Percentiles rank a stretch among this genome's conserved stretches.
phyloP scores from a whole-genome alignment of 73 alveolate genomes.

The Paramecium octaurelia region DNA sequence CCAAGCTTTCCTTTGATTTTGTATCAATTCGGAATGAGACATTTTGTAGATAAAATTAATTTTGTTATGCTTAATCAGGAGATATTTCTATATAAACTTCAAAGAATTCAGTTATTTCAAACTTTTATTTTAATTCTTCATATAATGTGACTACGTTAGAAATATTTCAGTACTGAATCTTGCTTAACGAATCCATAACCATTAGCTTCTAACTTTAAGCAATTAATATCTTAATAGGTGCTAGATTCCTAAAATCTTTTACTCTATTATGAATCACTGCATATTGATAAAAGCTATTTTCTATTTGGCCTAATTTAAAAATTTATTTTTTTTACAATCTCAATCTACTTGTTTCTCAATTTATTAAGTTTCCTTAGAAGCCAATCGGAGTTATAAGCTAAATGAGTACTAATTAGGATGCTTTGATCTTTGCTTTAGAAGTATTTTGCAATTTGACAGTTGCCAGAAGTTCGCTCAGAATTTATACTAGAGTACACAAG shows the following conservation, averaged over 20 bases:
- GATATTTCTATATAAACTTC: neutral
- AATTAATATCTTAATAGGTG: neutral
- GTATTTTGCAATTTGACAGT: too few species aligned
- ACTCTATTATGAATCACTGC: too few species aligned
- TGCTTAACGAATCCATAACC: neutral
- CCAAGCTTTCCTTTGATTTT: constrained; percentile 44
- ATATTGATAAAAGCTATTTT: too few species aligned
- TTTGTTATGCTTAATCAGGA: neutral
- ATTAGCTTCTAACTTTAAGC: neutral
- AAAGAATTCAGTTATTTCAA: neutral
- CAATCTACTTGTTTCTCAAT: too few species aligned
- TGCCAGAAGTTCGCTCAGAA: too few species aligned
- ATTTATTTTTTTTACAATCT: too few species aligned
- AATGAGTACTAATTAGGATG: too few species aligned
- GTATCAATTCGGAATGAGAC: neutral
- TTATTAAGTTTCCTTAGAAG: too few species aligned
- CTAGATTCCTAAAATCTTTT: neutral
- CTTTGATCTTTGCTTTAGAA: too few species aligned
- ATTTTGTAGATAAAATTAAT: neutral
- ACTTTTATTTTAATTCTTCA: neutral
- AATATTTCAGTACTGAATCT: neutral
- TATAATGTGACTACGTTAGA: neutral
- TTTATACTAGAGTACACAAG: too few species aligned
- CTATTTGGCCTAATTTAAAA: too few species aligned
- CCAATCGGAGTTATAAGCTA: too few species aligned